These are phyloP conservation scores for Mycena indigotica DNA, from an alignment of 768 basidiomycete genomes.

Conservation along the genomic window DNA sequence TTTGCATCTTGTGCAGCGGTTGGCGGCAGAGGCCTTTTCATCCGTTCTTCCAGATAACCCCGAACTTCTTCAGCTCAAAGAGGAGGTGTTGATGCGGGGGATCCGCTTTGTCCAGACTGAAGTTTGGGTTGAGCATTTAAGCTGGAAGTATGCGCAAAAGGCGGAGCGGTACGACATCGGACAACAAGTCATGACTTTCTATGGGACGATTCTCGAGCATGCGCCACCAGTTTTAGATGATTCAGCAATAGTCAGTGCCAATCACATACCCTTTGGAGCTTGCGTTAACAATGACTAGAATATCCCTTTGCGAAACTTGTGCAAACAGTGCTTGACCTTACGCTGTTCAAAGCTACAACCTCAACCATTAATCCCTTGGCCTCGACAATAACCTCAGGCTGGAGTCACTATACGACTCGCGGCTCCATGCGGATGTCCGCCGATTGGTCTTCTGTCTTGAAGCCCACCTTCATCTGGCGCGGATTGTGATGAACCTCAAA, in stretches of 20 bases:
- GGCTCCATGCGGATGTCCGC: conserved; percentile 70
- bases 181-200: conserved; percentile 64
- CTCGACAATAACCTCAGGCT: conserved; percentile 67
- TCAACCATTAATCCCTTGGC: conserved; percentile 83
- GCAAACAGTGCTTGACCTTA: conserved; percentile 65
- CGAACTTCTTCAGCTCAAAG: conserved; percentile 72
- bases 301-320: conserved; percentile 63
- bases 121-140: conserved; percentile 83
- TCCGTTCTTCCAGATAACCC: conserved; percentile 59
- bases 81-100: conserved; percentile 81
- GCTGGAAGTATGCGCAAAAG: conserved; percentile 84
- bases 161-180: conserved; percentile 86
- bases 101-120: conserved; percentile 79
- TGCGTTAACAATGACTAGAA: conserved; percentile 2
- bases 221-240: conserved; percentile 55
- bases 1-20: conserved; percentile 71
- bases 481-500: conserved; percentile 67
- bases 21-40: conserved; percentile 72
- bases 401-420: conserved; percentile 57
- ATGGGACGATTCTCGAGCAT: conserved; percentile 64
- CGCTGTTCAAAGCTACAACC: conserved; percentile 74
- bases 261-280: background rate
- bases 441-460: conserved; percentile 70
- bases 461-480: conserved; percentile 62
- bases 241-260: conserved; percentile 18